phyloP scores from a whole-genome alignment of 495 filamentous ascomycete genomes.

The Endocarpon pusillum region DNA sequence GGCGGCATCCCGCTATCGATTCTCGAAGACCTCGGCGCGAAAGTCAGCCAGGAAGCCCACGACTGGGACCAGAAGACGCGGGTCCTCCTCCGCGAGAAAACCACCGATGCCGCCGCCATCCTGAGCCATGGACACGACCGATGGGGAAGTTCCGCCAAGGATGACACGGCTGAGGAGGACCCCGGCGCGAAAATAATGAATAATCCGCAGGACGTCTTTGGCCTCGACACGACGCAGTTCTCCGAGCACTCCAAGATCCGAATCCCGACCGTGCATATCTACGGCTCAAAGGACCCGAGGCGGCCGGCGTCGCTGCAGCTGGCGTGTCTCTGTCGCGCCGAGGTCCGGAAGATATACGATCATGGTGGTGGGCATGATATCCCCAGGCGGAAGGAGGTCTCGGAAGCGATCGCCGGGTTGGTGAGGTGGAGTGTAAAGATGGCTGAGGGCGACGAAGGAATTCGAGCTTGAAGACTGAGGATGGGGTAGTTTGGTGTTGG shows the following conservation, averaged over 20 bases:
- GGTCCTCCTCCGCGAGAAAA: slow-evolving; percentile 14
- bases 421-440: slow-evolving; percentile 20
- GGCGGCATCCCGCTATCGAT: slow-evolving; percentile 31
- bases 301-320: slow-evolving; percentile 38
- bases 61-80: slow-evolving; percentile 18
- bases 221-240: too few relatives aligned
- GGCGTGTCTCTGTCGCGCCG: slow-evolving; percentile 32
- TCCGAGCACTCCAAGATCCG: too few relatives aligned
- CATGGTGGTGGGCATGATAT: slow-evolving; percentile 42
- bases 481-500: too few relatives aligned
- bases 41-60: slow-evolving; percentile 25
- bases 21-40: slow-evolving; percentile 34
- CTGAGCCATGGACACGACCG: slow-evolving; percentile 16
- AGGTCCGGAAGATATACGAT: slow-evolving; percentile 29
- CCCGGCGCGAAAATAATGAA: slow-evolving; percentile 22
- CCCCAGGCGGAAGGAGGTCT: slow-evolving; percentile 21
- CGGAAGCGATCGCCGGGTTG: slow-evolving; percentile 20
- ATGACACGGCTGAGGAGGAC: slow-evolving; percentile 25
- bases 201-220: slow-evolving; percentile 21
- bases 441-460: too few relatives aligned
- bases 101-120: slow-evolving; percentile 14
- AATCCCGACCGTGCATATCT: slow-evolving; percentile 47
- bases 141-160: slow-evolving; percentile 12
- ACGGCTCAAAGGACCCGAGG: slow-evolving; percentile 38
- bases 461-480: too few relatives aligned